Percentiles rank a stretch among this genome's conserved stretches.
phyloP scores from a whole-genome alignment of 2,329 filamentous ascomycete genomes.

The Acephala macrosclerotiorum region DNA sequence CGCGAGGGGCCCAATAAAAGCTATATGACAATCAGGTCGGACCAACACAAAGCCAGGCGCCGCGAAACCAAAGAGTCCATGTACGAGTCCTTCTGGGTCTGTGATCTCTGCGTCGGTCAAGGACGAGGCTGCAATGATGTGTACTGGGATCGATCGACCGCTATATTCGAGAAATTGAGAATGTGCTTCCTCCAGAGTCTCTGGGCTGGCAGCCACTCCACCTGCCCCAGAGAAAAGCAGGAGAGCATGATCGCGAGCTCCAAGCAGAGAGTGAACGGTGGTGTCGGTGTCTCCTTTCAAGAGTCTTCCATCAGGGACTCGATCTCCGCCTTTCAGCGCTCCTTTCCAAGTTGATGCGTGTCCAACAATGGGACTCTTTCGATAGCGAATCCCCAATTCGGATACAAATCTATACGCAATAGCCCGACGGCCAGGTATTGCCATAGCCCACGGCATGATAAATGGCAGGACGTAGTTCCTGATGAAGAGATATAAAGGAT shows the following conservation, averaged over 20 bases:
- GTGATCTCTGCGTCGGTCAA: slow-evolving; percentile 15
- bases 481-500: slow-evolving; percentile 46
- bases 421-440: slow-evolving; percentile 32
- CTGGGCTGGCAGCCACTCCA: neutral
- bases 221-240: neutral
- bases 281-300: slow-evolving; percentile 6
- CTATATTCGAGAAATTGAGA: slow-evolving; percentile 27
- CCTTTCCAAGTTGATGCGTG: slow-evolving; percentile 45
- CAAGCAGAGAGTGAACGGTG: slow-evolving; percentile 13
- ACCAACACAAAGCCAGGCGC: slow-evolving; percentile 34
- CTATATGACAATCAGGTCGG: slow-evolving; percentile 37
- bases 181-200: slow-evolving; percentile 24
- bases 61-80: slow-evolving; percentile 33
- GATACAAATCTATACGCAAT: slow-evolving; percentile 47
- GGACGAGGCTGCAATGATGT: slow-evolving; percentile 10
- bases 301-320: slow-evolving; percentile 51
- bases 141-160: slow-evolving; percentile 14
- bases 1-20: slow-evolving; percentile 31
- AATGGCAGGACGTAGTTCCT: slow-evolving; percentile 50
- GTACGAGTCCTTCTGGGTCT: slow-evolving; percentile 38
- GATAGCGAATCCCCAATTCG: slow-evolving; percentile 53
- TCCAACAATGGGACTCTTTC: slow-evolving; percentile 48
- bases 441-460: slow-evolving; percentile 48
- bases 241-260: slow-evolving; percentile 1
- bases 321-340: slow-evolving; percentile 53